Evolutionary conservation across 345 rosid genomes (phyloP).

Genomic region (Camelina sativa): DNA sequence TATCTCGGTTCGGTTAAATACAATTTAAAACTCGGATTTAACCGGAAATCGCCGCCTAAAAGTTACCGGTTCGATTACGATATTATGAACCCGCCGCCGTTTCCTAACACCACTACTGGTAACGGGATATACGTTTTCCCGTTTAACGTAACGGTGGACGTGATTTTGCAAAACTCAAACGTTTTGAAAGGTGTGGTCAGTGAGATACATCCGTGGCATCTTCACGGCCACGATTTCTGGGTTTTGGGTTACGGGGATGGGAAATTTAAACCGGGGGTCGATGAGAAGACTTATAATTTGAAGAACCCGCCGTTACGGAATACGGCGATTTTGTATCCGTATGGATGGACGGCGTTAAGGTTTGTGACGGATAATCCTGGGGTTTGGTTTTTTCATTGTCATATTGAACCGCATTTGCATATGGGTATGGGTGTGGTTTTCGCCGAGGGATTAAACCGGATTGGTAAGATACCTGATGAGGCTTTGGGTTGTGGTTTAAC

Average conservation of each 20-base stretch:
- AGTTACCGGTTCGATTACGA: constrained; percentile 50
- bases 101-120: constrained; percentile 57
- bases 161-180: constrained; percentile 78
- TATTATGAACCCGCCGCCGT: constrained; percentile 52
- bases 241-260: constrained; percentile 83
- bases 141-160: constrained; percentile 62
- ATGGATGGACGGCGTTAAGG: constrained; percentile 92
- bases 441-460: constrained; percentile 57
- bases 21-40: constrained; percentile 49
- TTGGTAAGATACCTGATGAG: constrained; percentile 53
- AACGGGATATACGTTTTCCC: constrained; percentile 58
- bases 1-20: constrained; percentile 70
- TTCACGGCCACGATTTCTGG: constrained; percentile 93
- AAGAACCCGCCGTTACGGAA: constrained; percentile 75
- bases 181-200: constrained; percentile 47
- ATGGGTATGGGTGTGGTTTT: constrained; percentile 96
- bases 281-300: constrained; percentile 57
- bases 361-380: constrained; percentile 85
- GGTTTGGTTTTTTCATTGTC: constrained; percentile 93
- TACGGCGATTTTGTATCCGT: constrained; percentile 67
- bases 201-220: constrained; percentile 89
- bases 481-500: constrained; percentile 67
- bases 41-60: constrained; percentile 54
- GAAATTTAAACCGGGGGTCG: constrained; percentile 39
- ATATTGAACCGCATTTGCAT: constrained; percentile 88